A percentile compares a stretch with the other conserved stretches of the same genome.
phyloP scores from a whole-genome alignment of 192 early-diverging fungal genomes.

The Gigaspora rosea region DNA sequence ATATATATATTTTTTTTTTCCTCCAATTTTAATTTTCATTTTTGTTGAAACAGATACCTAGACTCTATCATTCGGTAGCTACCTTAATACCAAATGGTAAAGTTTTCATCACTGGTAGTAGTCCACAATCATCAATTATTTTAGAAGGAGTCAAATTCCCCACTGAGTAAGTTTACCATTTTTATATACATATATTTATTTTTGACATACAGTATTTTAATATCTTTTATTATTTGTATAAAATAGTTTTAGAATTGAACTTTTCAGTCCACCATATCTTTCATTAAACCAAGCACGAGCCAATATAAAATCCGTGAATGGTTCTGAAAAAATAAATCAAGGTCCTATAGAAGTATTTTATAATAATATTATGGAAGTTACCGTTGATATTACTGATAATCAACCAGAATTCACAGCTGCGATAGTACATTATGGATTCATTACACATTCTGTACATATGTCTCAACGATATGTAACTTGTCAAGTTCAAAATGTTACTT shows the following conservation, averaged over 20 bases:
- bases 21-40: too few species aligned
- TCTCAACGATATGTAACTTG: constrained; percentile 46
- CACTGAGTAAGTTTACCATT: constrained; percentile 44
- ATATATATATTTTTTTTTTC: too few species aligned
- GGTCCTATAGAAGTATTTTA: constrained; percentile 32
- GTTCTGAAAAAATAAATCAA: not conserved
- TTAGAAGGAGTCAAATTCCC: constrained; percentile 33
- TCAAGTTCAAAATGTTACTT: constrained; percentile 6
- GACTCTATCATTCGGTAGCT: constrained; percentile 65
- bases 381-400: constrained; percentile 26
- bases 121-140: constrained; percentile 33
- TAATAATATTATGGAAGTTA: constrained; percentile 28
- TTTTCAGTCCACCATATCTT: constrained; percentile 57
- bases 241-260: constrained; percentile 47
- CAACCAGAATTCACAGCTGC: constrained; percentile 44
- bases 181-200: not conserved
- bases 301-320: not conserved
- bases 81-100: constrained; percentile 46
- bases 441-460: constrained; percentile 59
- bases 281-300: not conserved
- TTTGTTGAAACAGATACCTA: constrained; percentile 40
- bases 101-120: constrained; percentile 44
- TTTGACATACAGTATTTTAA: constrained; percentile 16
- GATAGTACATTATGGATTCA: constrained; percentile 53
- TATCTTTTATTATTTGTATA: constrained; percentile 46